Conservation (phyloP, 2,329 filamentous ascomycete species). For the Clarireedia monteithiana region DNA sequence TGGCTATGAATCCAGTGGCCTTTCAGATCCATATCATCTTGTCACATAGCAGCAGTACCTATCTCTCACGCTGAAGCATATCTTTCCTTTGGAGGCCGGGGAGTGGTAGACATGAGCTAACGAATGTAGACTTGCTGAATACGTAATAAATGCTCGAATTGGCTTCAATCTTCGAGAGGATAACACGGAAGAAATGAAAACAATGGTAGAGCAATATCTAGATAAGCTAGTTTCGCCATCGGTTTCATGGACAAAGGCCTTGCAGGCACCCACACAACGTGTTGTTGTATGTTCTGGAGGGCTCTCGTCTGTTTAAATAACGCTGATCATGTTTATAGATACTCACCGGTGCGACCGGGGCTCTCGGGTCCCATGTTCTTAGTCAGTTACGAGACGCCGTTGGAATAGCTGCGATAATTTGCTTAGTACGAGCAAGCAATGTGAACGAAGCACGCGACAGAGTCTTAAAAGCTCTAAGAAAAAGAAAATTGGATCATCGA, state of each 20-base stretch:
- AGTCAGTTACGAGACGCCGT: slow-evolving; percentile 25
- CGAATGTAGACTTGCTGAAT: neutral
- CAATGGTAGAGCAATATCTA: neutral
- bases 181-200: neutral
- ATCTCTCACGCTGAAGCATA: too few species aligned
- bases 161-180: neutral
- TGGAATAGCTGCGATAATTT: slow-evolving; percentile 28
- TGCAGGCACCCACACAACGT: too few species aligned
- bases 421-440: slow-evolving; percentile 44
- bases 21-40: too few species aligned
- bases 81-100: too few species aligned
- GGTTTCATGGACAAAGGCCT: too few species aligned
- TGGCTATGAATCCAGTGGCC: neutral
- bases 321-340: slow-evolving; percentile 21
- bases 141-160: neutral
- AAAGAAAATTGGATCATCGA: slow-evolving; percentile 14
- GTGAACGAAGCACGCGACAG: slow-evolving; percentile 35
- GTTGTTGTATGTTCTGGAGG: neutral
- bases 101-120: neutral
- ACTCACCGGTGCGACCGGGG: slow-evolving; percentile 43
- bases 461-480: slow-evolving; percentile 36
- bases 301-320: too few species aligned
- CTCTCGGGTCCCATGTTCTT: slow-evolving; percentile 44
- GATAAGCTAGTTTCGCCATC: neutral
- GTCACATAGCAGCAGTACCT: too few species aligned